Evolutionary conservation across 805 yeast genomes (phyloP).

Genomic region (Lipomyces sp.): DNA sequence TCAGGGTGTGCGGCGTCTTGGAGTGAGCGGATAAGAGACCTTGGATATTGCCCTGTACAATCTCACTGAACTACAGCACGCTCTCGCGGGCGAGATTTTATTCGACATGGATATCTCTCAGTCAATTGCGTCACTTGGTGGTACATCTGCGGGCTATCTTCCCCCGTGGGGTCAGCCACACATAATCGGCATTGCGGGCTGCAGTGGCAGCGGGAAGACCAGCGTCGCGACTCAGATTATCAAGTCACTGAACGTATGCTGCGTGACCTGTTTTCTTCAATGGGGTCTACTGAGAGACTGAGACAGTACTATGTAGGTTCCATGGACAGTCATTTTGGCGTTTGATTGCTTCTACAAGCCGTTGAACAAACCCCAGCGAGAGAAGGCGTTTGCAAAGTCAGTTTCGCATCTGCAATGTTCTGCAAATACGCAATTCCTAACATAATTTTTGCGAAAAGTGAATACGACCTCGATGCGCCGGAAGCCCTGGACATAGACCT

Average conservation of each 20-base stretch:
- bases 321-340: slow-evolving; percentile 89
- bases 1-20: no score
- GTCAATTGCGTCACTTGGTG: no score
- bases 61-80: no score
- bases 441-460: slow-evolving; percentile 39
- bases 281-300: background rate
- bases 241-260: slow-evolving; percentile 48
- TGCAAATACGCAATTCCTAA: no score
- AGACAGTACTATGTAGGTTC: slow-evolving; percentile 53
- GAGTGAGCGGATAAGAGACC: no score
- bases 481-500: slow-evolving; percentile 77
- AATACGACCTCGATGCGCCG: slow-evolving; percentile 86
- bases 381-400: slow-evolving; percentile 53
- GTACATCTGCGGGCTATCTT: no score
- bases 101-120: no score
- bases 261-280: background rate
- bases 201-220: slow-evolving; percentile 90
- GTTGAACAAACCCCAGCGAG: slow-evolving; percentile 56
- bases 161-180: slow-evolving; percentile 92
- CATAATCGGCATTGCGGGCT: slow-evolving; percentile 83
- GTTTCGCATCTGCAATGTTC: slow-evolving; percentile 14
- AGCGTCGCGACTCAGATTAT: slow-evolving; percentile 83
- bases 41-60: no score
- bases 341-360: slow-evolving; percentile 90
- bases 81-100: no score